These are phyloP conservation scores for Coniochaeta sp. DNA, from an alignment of 2,329 filamentous ascomycete species.

Conservation along the genomic window DNA sequence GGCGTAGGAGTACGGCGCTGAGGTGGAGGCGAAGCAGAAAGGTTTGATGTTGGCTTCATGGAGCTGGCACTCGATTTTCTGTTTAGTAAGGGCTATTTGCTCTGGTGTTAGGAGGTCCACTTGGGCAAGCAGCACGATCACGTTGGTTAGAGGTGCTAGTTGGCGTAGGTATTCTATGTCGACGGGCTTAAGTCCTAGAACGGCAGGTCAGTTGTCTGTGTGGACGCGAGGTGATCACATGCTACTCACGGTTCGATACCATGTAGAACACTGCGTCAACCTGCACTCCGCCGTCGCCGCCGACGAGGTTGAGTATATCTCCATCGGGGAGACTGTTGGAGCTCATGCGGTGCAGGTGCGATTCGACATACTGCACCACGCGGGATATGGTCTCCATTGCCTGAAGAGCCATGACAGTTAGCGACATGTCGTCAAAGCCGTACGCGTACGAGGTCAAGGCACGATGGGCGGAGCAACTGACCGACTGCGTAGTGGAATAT, in stretches of 20 bases:
- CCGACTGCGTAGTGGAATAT: slow-evolving; percentile 44
- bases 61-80: slow-evolving; percentile 48
- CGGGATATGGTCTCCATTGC: slow-evolving; percentile 49
- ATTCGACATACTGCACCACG: slow-evolving; percentile 66
- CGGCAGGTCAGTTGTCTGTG: slow-evolving; percentile 9
- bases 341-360: slow-evolving; percentile 56
- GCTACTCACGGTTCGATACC: slow-evolving; percentile 57
- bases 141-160: slow-evolving; percentile 67
- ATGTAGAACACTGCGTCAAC: slow-evolving; percentile 84
- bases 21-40: slow-evolving; percentile 54
- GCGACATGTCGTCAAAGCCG: slow-evolving; percentile 11
- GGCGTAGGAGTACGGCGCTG: slow-evolving; percentile 48
- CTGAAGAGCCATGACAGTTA: slow-evolving; percentile 22
- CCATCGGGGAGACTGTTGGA: slow-evolving; percentile 58
- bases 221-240: neutral
- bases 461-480: slow-evolving; percentile 23
- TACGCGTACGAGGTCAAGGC: neutral
- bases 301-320: slow-evolving; percentile 70
- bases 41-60: slow-evolving; percentile 48
- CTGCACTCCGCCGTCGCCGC: slow-evolving; percentile 73
- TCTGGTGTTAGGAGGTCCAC: slow-evolving; percentile 59
- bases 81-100: slow-evolving; percentile 52
- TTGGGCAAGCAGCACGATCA: slow-evolving; percentile 75
- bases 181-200: slow-evolving; percentile 44
- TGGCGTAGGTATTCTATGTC: slow-evolving; percentile 68